Evolutionary conservation across 169 alveolate species (phyloP).

Genomic region (Perkinsus chesapeaki): DNA sequence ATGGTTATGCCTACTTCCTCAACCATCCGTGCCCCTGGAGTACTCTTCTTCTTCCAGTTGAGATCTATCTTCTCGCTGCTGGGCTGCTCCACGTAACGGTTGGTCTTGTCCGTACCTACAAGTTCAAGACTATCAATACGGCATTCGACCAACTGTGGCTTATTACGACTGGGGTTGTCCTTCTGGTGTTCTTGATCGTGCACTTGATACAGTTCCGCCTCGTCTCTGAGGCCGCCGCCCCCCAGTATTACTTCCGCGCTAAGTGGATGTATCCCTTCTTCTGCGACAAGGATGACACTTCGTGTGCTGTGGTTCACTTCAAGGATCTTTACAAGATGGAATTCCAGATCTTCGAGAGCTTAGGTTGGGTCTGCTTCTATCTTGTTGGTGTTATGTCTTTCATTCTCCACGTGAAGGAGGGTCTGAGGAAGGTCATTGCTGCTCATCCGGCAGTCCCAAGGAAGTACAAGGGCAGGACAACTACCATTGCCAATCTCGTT

Average conservation of each 20-base stretch:
- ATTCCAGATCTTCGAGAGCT: constrained; percentile 14
- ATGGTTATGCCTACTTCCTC: constrained; percentile 21
- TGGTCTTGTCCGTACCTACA: constrained; percentile 31
- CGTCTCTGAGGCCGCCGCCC: neutral
- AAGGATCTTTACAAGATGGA: constrained; percentile 24
- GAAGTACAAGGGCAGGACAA: neutral
- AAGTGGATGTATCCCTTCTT: constrained; percentile 3
- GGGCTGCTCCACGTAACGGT: constrained; percentile 32
- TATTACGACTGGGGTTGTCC: constrained; percentile 25
- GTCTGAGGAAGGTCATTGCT: neutral
- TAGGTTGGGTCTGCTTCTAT: neutral
- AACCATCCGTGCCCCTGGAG: neutral
- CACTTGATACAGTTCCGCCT: constrained; percentile 22
- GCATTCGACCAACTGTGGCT: constrained; percentile 15
- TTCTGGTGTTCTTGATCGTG: constrained; percentile 28
- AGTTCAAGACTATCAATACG: constrained; percentile 17
- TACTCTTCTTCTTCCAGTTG: constrained; percentile 7
- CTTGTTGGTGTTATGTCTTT: neutral
- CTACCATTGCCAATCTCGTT: neutral
- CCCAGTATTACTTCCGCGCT: neutral
- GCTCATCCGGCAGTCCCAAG: neutral
- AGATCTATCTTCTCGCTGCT: constrained; percentile 27
- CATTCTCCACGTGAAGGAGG: neutral
- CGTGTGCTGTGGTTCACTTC: neutral
- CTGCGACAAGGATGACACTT: neutral